phyloP scores from a whole-genome alignment of 2,329 filamentous ascomycete genomes.

The Amylocarpus encephaloides region DNA sequence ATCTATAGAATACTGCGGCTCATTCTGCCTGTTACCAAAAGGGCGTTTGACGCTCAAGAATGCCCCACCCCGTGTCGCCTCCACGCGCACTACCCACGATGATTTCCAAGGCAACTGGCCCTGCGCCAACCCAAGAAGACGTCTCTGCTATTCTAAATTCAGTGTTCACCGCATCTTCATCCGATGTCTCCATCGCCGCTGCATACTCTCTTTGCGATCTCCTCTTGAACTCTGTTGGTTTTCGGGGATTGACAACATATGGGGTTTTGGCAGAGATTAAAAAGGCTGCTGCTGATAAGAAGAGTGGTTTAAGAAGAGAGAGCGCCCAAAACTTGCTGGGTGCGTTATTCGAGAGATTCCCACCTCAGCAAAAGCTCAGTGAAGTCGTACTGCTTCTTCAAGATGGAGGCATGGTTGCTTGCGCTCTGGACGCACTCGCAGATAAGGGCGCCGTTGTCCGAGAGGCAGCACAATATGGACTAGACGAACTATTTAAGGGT shows the following conservation, averaged over 20 bases:
- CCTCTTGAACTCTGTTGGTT: conserved; percentile 58
- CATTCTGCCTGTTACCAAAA: conserved; percentile 12
- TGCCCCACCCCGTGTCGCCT: conserved; percentile 41
- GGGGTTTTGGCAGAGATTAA: conserved; percentile 56
- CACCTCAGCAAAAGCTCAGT: conserved; percentile 66
- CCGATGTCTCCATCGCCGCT: conserved; percentile 52
- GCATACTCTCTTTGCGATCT: conserved; percentile 59
- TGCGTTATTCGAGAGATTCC: conserved; percentile 86
- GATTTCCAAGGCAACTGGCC: conserved; percentile 39
- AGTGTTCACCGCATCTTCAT: conserved; percentile 54
- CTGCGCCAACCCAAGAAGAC: conserved; percentile 55
- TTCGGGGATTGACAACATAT: conserved; percentile 55
- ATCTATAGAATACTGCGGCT: conserved; percentile 6
- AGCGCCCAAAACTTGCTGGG: conserved; percentile 93
- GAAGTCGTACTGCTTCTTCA: conserved; percentile 80
- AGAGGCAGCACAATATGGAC: conserved; percentile 87
- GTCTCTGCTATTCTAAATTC: conserved; percentile 57
- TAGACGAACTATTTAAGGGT: conserved; percentile 79
- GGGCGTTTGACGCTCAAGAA: conserved; percentile 31
- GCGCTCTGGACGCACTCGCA: conserved; percentile 76
- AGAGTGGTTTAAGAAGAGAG: conserved; percentile 77
- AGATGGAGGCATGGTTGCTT: conserved; percentile 64
- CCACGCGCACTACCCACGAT: conserved; percentile 38
- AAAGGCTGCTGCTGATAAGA: conserved; percentile 88
- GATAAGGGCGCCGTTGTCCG: conserved; percentile 87